Percentiles rank a stretch among this genome's conserved stretches.
These are phyloP conservation scores for Azolla pinnata DNA, from an alignment of 75 land plant species.

Conservation along the genomic window DNA sequence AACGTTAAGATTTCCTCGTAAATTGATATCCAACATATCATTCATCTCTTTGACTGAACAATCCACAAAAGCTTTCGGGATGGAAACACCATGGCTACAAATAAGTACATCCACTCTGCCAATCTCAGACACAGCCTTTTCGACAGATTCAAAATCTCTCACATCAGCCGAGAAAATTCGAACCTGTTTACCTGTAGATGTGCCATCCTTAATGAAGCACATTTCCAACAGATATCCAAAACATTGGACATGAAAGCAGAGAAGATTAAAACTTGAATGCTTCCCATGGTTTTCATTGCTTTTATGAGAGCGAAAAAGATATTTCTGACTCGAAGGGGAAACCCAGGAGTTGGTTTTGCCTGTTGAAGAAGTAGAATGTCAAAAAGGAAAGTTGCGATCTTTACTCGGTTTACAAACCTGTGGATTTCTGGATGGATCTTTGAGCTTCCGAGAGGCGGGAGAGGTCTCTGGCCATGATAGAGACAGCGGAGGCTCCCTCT, in stretches of 20 bases:
- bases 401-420: too few relatives aligned
- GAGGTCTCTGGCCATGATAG: constrained; percentile 60
- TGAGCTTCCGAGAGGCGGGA: constrained; percentile 46
- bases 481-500: constrained; percentile 56
- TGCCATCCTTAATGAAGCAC: constrained; percentile 23
- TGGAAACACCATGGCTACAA: constrained; percentile 70
- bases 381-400: too few relatives aligned
- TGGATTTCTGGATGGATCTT: neutral
- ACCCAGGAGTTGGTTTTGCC: too few relatives aligned
- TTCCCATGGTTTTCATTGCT: too few relatives aligned
- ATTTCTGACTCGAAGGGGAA: too few relatives aligned
- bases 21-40: constrained; percentile 49
- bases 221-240: neutral
- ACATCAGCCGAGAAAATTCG: constrained; percentile 58
- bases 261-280: too few relatives aligned
- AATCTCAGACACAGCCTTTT: constrained; percentile 36
- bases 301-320: too few relatives aligned
- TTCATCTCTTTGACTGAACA: constrained; percentile 43
- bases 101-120: constrained; percentile 70
- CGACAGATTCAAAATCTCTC: constrained; percentile 39
- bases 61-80: constrained; percentile 49
- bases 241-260: too few relatives aligned
- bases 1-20: constrained; percentile 58
- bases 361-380: too few relatives aligned
- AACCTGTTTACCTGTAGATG: constrained; percentile 44